Percentiles rank a stretch among this genome's conserved stretches.
Conservation (phyloP, 352 stramenopile species). For the Phytophthora macrochlamydospora region DNA sequence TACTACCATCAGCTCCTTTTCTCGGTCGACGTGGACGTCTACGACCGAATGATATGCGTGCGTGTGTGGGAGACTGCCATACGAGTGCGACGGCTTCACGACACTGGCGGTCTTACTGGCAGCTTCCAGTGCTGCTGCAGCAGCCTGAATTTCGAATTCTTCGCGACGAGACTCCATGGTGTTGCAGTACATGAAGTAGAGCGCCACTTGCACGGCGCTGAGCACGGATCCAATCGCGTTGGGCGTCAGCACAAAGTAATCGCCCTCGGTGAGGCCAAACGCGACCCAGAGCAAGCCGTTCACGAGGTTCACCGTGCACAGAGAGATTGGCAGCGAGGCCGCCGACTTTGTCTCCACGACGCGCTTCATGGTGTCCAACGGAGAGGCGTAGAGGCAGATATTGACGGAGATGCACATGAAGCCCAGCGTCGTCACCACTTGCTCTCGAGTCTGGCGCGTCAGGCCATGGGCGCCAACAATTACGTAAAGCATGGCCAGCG, state of each 20-base stretch:
- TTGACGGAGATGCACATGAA: conserved; percentile 46
- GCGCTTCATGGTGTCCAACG: conserved; percentile 48
- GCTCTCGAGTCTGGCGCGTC: conserved; percentile 31
- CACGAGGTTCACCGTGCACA: conserved; percentile 47
- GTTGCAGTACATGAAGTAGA: conserved; percentile 50
- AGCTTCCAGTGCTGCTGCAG: conserved; percentile 17
- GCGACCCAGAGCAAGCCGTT: conserved; percentile 56
- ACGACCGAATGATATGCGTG: conserved; percentile 19
- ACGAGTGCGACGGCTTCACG: conserved; percentile 8
- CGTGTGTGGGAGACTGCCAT: conserved; percentile 25
- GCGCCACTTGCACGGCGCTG: conserved; percentile 39
- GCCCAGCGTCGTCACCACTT: conserved; percentile 39
- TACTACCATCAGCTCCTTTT: conserved; percentile 29
- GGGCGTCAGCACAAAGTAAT: conserved; percentile 47
- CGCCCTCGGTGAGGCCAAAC: conserved; percentile 44
- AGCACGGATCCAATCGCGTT: conserved; percentile 49
- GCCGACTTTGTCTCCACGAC: conserved; percentile 52
- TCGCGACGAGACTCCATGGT: conserved; percentile 28
- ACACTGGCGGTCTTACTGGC: conserved; percentile 10
- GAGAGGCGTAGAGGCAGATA: conserved; percentile 50
- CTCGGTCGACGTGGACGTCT: conserved; percentile 12
- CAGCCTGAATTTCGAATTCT: conserved; percentile 21
- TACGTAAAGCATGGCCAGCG: conserved; percentile 36
- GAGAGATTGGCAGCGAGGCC: conserved; percentile 49
- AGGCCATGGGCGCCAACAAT: conserved; percentile 26